These are phyloP conservation scores for Suillus cothurnatus DNA, from an alignment of 768 basidiomycete species.

Conservation along the genomic window DNA sequence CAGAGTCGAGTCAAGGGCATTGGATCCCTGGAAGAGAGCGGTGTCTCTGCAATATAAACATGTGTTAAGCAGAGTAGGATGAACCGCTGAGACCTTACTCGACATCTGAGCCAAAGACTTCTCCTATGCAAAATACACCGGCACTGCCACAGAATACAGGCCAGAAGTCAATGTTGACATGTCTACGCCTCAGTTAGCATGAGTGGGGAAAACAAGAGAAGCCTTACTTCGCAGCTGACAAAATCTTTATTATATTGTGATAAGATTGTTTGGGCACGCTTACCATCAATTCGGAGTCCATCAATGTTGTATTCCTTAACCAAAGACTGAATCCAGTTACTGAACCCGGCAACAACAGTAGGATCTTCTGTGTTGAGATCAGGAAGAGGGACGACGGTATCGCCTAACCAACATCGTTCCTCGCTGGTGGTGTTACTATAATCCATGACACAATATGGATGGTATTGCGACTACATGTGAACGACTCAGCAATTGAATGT, in stretches of 20 bases:
- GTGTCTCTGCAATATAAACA: slow-evolving; percentile 44
- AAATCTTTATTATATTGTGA: background rate
- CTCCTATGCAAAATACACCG: slow-evolving; percentile 85
- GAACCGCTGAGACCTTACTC: slow-evolving; percentile 36
- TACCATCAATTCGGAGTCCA: slow-evolving; percentile 83
- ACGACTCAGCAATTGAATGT: background rate
- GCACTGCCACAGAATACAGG: slow-evolving; percentile 71
- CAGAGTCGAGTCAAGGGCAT: slow-evolving; percentile 66
- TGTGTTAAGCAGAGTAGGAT: slow-evolving; percentile 5
- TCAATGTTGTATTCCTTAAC: slow-evolving; percentile 77
- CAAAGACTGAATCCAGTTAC: slow-evolving; percentile 67
- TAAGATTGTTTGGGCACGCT: slow-evolving; percentile 12
- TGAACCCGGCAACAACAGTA: slow-evolving; percentile 61
- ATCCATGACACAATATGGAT: slow-evolving; percentile 76
- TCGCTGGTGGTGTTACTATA: slow-evolving; percentile 71
- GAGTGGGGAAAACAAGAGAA: background rate
- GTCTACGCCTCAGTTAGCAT: slow-evolving; percentile 39
- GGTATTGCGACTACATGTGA: slow-evolving; percentile 58
- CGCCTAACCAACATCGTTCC: slow-evolving; percentile 84
- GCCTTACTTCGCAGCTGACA: slow-evolving; percentile 37
- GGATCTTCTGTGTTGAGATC: slow-evolving; percentile 79
- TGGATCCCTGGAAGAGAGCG: slow-evolving; percentile 61
- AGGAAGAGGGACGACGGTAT: slow-evolving; percentile 68
- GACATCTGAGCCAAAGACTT: slow-evolving; percentile 62
- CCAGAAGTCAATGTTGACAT: slow-evolving; percentile 79